A percentile compares a stretch with the other conserved stretches of the same genome.
These are phyloP conservation scores for Paraleonurus japonicus DNA, from an alignment of 257 asterid species.

Conservation along the genomic window DNA sequence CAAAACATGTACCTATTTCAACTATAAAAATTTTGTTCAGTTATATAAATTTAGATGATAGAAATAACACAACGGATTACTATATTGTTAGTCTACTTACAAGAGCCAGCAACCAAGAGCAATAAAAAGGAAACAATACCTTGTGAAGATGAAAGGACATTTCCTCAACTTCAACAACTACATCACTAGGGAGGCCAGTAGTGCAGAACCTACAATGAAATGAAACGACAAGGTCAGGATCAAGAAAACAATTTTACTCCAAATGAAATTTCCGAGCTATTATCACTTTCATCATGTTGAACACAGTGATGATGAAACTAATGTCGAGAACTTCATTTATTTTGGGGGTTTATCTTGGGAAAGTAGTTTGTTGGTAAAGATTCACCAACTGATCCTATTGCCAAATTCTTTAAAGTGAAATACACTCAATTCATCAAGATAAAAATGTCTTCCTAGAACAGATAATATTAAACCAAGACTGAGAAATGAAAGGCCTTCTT, in stretches of 20 bases:
- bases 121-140: conserved; percentile 41
- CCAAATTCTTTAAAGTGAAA: neutral
- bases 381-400: neutral
- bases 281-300: neutral
- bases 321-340: neutral
- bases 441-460: neutral
- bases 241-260: neutral
- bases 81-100: neutral
- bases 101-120: neutral
- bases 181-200: conserved; percentile 94
- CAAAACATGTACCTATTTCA: neutral
- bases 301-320: neutral
- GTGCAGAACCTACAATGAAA: conserved; percentile 76
- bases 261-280: neutral
- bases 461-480: neutral
- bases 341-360: neutral
- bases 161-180: conserved; percentile 87
- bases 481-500: neutral
- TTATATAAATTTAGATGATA: neutral
- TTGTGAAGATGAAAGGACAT: conserved; percentile 99
- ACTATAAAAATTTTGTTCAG: neutral
- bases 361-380: neutral
- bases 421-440: neutral
- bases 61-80: neutral
- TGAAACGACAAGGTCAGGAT: neutral